phyloP scores from a whole-genome alignment of 768 basidiomycete species.

The Trametes cinnabarina region DNA sequence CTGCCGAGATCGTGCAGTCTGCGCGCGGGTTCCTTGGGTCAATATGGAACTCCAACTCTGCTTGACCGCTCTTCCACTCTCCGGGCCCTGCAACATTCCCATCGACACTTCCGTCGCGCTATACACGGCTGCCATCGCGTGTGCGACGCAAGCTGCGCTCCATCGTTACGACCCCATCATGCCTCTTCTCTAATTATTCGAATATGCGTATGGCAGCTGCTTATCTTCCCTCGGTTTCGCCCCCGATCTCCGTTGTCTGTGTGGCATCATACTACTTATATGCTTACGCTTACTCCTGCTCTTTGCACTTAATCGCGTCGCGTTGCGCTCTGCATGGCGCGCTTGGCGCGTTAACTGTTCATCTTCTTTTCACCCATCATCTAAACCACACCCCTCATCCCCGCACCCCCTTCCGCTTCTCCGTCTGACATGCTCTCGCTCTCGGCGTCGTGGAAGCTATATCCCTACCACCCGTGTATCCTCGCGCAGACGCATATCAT shows the following conservation, averaged over 20 bases:
- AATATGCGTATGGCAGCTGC: constrained; percentile 22
- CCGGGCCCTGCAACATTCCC: background rate
- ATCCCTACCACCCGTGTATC: constrained; percentile 9
- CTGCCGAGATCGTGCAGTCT: constrained; percentile 77
- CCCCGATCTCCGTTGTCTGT: background rate
- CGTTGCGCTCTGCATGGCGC: background rate
- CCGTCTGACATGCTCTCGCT: background rate
- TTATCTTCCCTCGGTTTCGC: background rate
- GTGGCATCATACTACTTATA: background rate
- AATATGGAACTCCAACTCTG: constrained; percentile 42
- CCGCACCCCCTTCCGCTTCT: background rate
- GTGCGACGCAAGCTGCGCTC: background rate
- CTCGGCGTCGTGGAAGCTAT: background rate
- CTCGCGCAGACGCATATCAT: constrained; percentile 8
- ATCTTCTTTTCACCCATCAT: constrained; percentile 2
- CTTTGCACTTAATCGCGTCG: constrained; percentile 15
- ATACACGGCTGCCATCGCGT: constrained; percentile 11
- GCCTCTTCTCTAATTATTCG: constrained; percentile 10
- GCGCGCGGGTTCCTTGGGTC: constrained; percentile 76
- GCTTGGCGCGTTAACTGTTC: too few relatives aligned
- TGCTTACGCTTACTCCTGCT: constrained; percentile 13
- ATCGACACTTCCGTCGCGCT: background rate
- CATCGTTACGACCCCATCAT: background rate
- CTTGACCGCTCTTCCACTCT: background rate
- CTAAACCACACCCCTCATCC: background rate